Conservation (phyloP, 2,329 filamentous ascomycete species). For the Monosporascus sp. region DNA sequence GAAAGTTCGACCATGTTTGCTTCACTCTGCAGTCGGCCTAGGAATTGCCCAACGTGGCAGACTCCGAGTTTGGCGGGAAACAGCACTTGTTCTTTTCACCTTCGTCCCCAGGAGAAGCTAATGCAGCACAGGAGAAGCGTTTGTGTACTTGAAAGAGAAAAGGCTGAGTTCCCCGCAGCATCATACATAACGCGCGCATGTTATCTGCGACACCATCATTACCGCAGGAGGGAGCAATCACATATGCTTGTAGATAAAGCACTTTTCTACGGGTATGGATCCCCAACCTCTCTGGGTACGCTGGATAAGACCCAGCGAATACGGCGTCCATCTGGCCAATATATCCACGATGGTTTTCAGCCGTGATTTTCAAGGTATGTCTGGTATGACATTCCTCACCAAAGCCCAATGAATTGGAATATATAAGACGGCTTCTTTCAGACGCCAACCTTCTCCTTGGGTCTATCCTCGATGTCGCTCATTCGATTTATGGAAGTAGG, state of each 20-base stretch:
- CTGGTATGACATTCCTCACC: background rate
- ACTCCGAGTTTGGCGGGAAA: background rate
- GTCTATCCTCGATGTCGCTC: too few relatives aligned
- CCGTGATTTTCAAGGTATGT: background rate
- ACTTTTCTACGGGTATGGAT: background rate
- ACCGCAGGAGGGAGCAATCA: background rate
- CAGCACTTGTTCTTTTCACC: background rate
- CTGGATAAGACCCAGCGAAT: background rate
- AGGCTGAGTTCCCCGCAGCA: background rate
- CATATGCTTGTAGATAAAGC: background rate
- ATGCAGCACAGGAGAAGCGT: background rate
- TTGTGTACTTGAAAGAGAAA: background rate
- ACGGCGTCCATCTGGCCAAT: background rate
- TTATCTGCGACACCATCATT: background rate
- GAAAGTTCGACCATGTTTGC: conserved; percentile 7
- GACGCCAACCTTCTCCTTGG: background rate
- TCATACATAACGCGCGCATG: background rate
- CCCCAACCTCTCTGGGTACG: background rate
- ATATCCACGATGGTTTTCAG: background rate
- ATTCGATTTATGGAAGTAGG: too few relatives aligned
- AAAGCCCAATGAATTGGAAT: background rate
- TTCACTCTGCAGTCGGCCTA: conserved; percentile 11
- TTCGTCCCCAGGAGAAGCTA: too few relatives aligned
- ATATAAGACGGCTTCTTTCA: background rate
- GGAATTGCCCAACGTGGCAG: conserved; percentile 2